These are phyloP conservation scores for Pugionium cornutum DNA, from an alignment of 345 rosid genomes.

Conservation along the genomic window DNA sequence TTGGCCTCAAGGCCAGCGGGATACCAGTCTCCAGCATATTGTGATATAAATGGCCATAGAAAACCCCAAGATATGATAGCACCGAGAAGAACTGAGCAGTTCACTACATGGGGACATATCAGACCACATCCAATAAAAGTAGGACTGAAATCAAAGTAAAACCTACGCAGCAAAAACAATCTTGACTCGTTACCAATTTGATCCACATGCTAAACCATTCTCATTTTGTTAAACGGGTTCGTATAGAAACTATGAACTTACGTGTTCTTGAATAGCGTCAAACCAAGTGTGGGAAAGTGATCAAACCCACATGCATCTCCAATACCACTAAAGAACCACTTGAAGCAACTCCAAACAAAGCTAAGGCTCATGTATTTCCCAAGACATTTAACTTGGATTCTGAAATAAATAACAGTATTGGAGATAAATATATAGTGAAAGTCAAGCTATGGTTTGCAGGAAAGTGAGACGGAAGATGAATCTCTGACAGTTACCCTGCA, in stretches of 20 bases:
- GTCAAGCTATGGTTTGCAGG: background rate
- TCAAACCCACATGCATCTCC: constrained; percentile 96
- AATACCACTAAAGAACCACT: constrained; percentile 95
- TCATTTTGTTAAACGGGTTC: background rate
- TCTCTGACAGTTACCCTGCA: constrained; percentile 56
- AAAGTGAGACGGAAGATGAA: background rate
- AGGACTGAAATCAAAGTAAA: constrained; percentile 92
- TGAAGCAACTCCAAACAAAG: constrained; percentile 92
- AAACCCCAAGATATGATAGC: constrained; percentile 93
- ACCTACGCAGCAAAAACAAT: constrained; percentile 47
- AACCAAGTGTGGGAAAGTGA: constrained; percentile 85
- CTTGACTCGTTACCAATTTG: background rate
- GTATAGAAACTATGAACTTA: constrained; percentile 39
- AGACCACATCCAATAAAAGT: constrained; percentile 97
- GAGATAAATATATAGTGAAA: constrained; percentile 7
- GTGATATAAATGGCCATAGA: constrained; percentile 80
- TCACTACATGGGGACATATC: constrained; percentile 92
- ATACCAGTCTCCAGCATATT: constrained; percentile 84
- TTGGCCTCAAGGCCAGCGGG: constrained; percentile 74
- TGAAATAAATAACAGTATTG: constrained; percentile 38
- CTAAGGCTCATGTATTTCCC: constrained; percentile 91
- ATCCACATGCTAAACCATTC: background rate
- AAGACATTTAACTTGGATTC: constrained; percentile 84
- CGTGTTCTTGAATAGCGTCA: constrained; percentile 80
- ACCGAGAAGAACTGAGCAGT: constrained; percentile 85